These are phyloP conservation scores for Globisporangium carolinianum DNA, from an alignment of 352 stramenopile genomes.

Conservation along the genomic window DNA sequence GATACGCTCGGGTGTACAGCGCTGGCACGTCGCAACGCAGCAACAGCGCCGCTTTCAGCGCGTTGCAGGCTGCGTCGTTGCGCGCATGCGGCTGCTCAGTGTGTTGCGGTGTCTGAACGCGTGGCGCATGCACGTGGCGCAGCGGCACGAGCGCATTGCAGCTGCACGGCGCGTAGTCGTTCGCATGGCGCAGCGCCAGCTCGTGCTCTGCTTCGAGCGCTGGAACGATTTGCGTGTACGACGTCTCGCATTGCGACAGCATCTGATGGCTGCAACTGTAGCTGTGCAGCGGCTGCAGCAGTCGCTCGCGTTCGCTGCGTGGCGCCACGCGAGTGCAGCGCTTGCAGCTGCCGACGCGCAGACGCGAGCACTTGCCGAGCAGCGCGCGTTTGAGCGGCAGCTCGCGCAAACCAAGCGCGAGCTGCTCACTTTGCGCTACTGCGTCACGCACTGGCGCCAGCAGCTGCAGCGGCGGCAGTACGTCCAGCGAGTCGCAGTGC, in stretches of 20 bases:
- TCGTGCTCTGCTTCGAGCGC: constrained; percentile 9
- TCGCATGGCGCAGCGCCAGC: constrained; percentile 19
- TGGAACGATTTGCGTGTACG: constrained; percentile 6
- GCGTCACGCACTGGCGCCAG: constrained; percentile 20
- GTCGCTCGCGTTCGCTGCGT: not conserved
- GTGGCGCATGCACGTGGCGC: constrained; percentile 25
- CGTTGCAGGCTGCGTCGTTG: constrained; percentile 3
- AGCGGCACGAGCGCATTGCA: constrained; percentile 14
- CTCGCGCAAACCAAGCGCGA: constrained; percentile 18
- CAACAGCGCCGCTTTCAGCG: not conserved
- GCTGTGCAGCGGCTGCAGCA: not conserved
- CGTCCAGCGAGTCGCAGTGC: constrained; percentile 10
- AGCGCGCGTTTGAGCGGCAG: constrained; percentile 19
- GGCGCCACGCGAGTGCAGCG: constrained; percentile 13
- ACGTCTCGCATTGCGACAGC: not conserved
- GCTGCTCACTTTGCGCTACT: constrained; percentile 16
- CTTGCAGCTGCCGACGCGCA: constrained; percentile 11
- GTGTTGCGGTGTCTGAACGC: constrained; percentile 43
- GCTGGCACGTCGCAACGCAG: constrained; percentile 2
- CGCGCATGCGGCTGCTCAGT: constrained; percentile 23
- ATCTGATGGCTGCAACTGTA: too few species aligned
- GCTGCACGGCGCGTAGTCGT: constrained; percentile 23
- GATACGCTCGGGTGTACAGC: not conserved
- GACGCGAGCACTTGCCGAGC: constrained; percentile 13
- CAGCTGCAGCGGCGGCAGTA: constrained; percentile 4